phyloP scores from a whole-genome alignment of 371 early-diverging fungal genomes.

The Catenaria anguillulae region DNA sequence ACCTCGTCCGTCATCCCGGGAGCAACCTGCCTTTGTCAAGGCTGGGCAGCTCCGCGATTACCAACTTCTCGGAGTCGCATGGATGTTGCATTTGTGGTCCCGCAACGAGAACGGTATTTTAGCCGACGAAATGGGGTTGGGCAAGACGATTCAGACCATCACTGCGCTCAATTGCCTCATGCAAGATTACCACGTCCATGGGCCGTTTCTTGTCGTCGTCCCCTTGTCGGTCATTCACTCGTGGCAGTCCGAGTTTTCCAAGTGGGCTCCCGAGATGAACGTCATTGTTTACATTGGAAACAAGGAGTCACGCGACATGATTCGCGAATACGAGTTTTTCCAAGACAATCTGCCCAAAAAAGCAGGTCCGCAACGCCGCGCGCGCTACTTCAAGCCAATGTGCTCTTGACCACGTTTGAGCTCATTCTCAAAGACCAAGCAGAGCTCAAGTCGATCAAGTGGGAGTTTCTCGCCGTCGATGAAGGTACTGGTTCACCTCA shows the following conservation, averaged over 20 bases:
- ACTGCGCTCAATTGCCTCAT: slow-evolving; percentile 44
- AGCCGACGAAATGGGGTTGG: slow-evolving; percentile 90
- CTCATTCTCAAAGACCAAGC: background rate
- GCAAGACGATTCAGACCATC: slow-evolving; percentile 82
- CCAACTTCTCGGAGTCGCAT: background rate
- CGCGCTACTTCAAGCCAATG: background rate
- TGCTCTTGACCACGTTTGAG: slow-evolving; percentile 1
- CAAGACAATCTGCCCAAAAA: slow-evolving; percentile 9
- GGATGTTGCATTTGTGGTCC: slow-evolving; percentile 1
- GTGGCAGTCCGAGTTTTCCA: slow-evolving; percentile 4
- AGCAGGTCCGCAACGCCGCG: background rate
- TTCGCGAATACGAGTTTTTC: slow-evolving; percentile 86
- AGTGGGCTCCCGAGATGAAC: slow-evolving; percentile 5
- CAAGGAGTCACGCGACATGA: slow-evolving; percentile 22
- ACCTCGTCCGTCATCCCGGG: background rate
- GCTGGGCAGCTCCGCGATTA: background rate
- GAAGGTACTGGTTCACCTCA: no score
- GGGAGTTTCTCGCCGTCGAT: slow-evolving; percentile 1
- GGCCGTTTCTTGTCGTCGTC: slow-evolving; percentile 72
- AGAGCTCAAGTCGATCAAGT: background rate
- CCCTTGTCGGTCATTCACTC: slow-evolving; percentile 30
- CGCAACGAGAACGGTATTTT: slow-evolving; percentile 19
- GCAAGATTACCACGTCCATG: slow-evolving; percentile 32
- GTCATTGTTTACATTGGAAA: background rate
- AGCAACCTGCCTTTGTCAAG: slow-evolving; percentile 22